These are phyloP conservation scores for Pythium pectinolyticum DNA, from an alignment of 352 stramenopile species.

Conservation along the genomic window DNA sequence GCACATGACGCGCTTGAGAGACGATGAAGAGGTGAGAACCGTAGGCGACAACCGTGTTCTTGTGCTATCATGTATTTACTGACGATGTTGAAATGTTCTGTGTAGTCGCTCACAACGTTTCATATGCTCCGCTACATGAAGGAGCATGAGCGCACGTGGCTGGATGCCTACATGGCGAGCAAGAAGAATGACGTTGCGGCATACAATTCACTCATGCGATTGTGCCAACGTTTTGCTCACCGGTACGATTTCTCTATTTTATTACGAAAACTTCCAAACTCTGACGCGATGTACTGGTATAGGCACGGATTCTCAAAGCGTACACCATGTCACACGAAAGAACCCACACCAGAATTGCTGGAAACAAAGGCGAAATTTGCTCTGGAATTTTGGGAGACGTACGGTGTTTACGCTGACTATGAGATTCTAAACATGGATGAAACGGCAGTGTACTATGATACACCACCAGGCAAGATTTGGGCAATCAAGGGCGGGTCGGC, in stretches of 20 bases:
- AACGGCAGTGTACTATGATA: slow-evolving; percentile 17
- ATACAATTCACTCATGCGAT: not conserved
- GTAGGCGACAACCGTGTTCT: too few species aligned
- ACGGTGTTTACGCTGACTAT: not conserved
- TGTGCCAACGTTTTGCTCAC: not conserved
- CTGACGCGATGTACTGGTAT: not conserved
- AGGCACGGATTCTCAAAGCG: slow-evolving; percentile 1
- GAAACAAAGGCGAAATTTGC: not conserved
- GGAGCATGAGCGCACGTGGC: not conserved
- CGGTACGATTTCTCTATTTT: not conserved
- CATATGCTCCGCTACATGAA: slow-evolving; percentile 17
- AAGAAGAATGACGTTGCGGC: slow-evolving; percentile 2
- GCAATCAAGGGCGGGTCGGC: not conserved
- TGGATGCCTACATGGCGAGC: not conserved
- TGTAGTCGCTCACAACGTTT: not conserved
- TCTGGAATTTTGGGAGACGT: slow-evolving; percentile 10
- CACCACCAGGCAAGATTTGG: slow-evolving; percentile 1
- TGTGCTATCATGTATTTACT: too few species aligned
- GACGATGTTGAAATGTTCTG: not conserved
- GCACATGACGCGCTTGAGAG: too few species aligned
- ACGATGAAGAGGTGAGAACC: too few species aligned
- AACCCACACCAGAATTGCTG: not conserved
- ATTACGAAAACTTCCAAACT: not conserved
- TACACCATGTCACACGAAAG: not conserved
- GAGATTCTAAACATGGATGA: slow-evolving; percentile 22